A percentile compares a stretch with the other conserved stretches of the same genome.
Conservation (phyloP, 2,329 filamentous ascomycete species). For the Bimuria novae-zelandiae region DNA sequence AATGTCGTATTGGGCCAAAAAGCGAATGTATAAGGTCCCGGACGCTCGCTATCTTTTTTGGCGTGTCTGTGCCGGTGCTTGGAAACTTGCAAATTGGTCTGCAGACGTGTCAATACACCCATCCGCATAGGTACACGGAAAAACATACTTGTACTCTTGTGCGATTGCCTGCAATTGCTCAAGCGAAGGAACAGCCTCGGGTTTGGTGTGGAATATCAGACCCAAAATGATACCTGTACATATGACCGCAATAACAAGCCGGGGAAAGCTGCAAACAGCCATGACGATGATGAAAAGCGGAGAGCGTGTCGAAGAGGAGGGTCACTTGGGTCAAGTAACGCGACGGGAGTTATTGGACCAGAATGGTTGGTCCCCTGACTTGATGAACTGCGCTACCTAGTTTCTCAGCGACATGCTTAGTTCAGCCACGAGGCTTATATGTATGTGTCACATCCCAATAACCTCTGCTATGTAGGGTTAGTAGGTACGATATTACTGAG, state of each 20-base stretch:
- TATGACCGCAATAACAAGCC: not conserved
- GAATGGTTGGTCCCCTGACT: not conserved
- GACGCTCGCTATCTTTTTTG: not conserved
- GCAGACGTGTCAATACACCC: not conserved
- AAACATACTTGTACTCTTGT: not conserved
- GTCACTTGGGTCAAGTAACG: not conserved
- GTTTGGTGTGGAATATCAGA: conserved; percentile 1
- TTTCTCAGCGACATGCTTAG: not conserved
- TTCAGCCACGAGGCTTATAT: conserved; percentile 7
- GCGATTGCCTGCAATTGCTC: conserved; percentile 3
- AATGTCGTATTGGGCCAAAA: conserved; percentile 2
- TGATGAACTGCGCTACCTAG: not conserved
- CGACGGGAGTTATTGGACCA: not conserved
- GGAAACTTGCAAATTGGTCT: conserved; percentile 1
- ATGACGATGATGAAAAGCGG: not conserved
- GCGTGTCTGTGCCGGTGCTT: not conserved
- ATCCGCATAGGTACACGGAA: not conserved
- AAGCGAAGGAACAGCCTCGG: conserved; percentile 2
- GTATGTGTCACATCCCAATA: not conserved
- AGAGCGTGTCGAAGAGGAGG: not conserved
- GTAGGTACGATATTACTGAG: not conserved
- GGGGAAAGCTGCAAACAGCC: conserved; percentile 1
- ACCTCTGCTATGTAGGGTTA: not conserved
- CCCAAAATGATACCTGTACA: not conserved
- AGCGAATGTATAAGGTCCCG: conserved; percentile 3